Percentiles rank a stretch among this genome's conserved stretches.
These are phyloP conservation scores for Sphaerulina vaccinii DNA, from an alignment of 2,329 filamentous ascomycete genomes.

Conservation along the genomic window DNA sequence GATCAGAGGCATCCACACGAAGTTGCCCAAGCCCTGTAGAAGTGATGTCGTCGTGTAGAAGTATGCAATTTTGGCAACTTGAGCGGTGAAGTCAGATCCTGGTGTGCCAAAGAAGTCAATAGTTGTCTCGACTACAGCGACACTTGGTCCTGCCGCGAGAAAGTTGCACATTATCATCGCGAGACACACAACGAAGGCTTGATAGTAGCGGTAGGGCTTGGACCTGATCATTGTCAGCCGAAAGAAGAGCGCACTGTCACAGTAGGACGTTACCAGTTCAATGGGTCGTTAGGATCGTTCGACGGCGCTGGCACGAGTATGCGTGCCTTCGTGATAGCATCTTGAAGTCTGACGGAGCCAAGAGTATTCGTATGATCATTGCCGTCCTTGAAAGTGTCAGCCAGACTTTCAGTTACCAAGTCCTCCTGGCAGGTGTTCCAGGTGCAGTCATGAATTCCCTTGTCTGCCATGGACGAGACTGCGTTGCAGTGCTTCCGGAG, in stretches of 20 bases:
- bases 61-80: conserved; percentile 50
- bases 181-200: conserved; percentile 51
- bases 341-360: neutral
- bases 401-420: neutral
- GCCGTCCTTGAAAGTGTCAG: neutral
- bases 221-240: conserved; percentile 48
- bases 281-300: conserved; percentile 52
- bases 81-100: conserved; percentile 32
- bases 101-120: conserved; percentile 48
- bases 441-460: too few species aligned
- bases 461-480: too few species aligned
- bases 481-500: too few species aligned
- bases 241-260: conserved; percentile 36
- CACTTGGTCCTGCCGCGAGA: conserved; percentile 54
- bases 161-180: conserved; percentile 60
- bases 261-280: conserved; percentile 49
- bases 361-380: neutral
- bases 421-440: neutral
- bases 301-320: conserved; percentile 48
- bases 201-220: conserved; percentile 51
- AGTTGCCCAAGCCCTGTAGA: conserved; percentile 45
- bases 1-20: conserved; percentile 43
- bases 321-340: neutral
- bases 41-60: conserved; percentile 56
- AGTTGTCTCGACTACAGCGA: conserved; percentile 52